A percentile compares a stretch with the other conserved stretches of the same genome.
Evolutionary conservation across 495 filamentous ascomycete genomes (phyloP).

Genomic region (Aspergillus steynii): DNA sequence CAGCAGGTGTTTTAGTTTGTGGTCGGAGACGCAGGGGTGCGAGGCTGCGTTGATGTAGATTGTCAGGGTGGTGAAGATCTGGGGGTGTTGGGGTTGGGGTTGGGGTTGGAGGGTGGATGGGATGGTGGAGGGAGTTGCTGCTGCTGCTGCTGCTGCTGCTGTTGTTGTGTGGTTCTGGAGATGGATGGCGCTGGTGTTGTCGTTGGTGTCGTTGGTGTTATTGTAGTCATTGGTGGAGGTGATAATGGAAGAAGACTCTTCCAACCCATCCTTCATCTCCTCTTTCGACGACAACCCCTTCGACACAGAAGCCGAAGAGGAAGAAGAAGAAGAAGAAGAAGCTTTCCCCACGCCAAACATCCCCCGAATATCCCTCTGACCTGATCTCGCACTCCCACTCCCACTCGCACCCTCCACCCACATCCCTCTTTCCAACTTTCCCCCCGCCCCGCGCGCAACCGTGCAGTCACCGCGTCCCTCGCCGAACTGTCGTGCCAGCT

Average conservation of each 20-base stretch:
- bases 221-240: not conserved
- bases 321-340: conserved; percentile 9
- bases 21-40: conserved; percentile 76
- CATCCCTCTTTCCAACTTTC: conserved; percentile 6
- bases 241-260: no score
- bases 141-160: not conserved
- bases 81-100: conserved; percentile 1
- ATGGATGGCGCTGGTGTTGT: not conserved
- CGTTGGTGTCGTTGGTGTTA: not conserved
- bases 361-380: conserved; percentile 40
- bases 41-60: conserved; percentile 93
- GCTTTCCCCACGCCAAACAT: conserved; percentile 36
- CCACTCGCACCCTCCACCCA: not conserved
- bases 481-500: conserved; percentile 68
- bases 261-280: no score
- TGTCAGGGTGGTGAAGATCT: conserved; percentile 64
- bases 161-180: not conserved
- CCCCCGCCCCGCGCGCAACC: not conserved
- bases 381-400: conserved; percentile 19
- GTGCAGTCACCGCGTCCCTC: conserved; percentile 20
- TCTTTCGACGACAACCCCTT: not conserved
- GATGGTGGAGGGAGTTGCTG: not conserved
- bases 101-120: not conserved
- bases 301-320: not conserved
- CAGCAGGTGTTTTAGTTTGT: conserved; percentile 79